Percentiles rank a stretch among this genome's conserved stretches.
phyloP scores from a whole-genome alignment of 805 yeast species.

The Hanseniaspora thailandica region DNA sequence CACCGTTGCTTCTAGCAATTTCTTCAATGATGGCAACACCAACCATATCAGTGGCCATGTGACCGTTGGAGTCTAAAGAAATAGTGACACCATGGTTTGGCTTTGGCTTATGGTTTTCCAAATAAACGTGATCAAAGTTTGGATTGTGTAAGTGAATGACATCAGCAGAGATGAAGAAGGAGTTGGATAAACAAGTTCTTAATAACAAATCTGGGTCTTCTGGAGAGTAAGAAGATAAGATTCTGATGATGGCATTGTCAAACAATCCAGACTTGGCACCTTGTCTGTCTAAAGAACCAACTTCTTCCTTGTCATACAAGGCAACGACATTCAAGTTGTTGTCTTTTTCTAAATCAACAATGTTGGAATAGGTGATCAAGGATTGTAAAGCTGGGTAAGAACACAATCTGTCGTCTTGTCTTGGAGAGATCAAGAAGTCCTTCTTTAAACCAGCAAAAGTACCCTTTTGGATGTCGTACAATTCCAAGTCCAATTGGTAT shows the following conservation, averaged over 20 bases:
- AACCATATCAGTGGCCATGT: conserved; percentile 71
- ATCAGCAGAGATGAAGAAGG: conserved; percentile 72
- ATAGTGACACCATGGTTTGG: conserved; percentile 68
- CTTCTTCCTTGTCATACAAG: conserved; percentile 69
- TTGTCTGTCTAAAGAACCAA: conserved; percentile 68
- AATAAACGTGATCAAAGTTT: conserved; percentile 53
- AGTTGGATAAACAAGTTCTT: conserved; percentile 50
- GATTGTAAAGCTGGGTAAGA: conserved; percentile 60
- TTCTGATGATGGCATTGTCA: conserved; percentile 53
- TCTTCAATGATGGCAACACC: conserved; percentile 62
- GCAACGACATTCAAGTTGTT: conserved; percentile 47
- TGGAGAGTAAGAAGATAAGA: conserved; percentile 28
- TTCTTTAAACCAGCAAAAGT: conserved; percentile 62
- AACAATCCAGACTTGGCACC: conserved; percentile 73
- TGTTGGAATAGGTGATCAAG: conserved; percentile 37
- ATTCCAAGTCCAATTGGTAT: conserved; percentile 60
- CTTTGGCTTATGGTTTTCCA: conserved; percentile 67
- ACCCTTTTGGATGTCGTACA: conserved; percentile 74
- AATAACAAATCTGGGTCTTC: conserved; percentile 23
- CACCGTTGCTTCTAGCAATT: conserved; percentile 53
- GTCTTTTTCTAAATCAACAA: conserved; percentile 31
- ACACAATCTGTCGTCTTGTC: conserved; percentile 76
- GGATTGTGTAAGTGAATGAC: conserved; percentile 77
- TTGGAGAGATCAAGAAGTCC: conserved; percentile 70
- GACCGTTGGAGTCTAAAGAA: conserved; percentile 66